These are phyloP conservation scores for Plicaturopsis crispa DNA, from an alignment of 768 basidiomycete species.

Conservation along the genomic window DNA sequence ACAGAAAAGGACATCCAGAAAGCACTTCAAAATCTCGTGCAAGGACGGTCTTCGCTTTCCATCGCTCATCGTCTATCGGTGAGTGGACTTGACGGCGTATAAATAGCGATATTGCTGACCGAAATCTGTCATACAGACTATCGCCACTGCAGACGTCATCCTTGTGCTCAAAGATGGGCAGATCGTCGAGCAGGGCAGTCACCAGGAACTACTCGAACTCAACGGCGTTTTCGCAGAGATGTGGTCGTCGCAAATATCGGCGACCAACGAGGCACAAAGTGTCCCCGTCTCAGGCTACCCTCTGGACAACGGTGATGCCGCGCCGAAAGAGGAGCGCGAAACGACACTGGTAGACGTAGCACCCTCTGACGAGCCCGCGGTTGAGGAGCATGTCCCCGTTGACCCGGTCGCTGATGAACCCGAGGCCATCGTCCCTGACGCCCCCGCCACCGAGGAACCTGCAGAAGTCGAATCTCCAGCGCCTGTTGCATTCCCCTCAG, in stretches of 20 bases:
- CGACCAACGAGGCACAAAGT: constrained; percentile 23
- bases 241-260: constrained; percentile 81
- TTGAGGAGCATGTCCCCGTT: neutral
- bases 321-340: neutral
- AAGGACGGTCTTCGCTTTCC: constrained; percentile 66
- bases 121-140: constrained; percentile 27
- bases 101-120: constrained; percentile 12
- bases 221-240: constrained; percentile 74
- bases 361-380: constrained; percentile 2
- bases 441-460: constrained; percentile 18
- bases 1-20: constrained; percentile 89
- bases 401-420: constrained; percentile 6
- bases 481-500: constrained; percentile 24
- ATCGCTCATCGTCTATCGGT: constrained; percentile 78
- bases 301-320: constrained; percentile 18
- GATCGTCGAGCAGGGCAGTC: constrained; percentile 76
- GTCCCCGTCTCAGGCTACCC: constrained; percentile 37
- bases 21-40: constrained; percentile 72
- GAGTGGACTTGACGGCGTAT: constrained; percentile 20
- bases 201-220: constrained; percentile 65
- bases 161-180: constrained; percentile 87
- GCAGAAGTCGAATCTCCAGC: constrained; percentile 13
- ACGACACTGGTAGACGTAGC: neutral
- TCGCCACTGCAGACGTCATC: constrained; percentile 64
- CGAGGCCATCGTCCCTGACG: constrained; percentile 14